phyloP scores from a whole-genome alignment of 1,139 yeast species.

The Chernovozyma aurita region DNA sequence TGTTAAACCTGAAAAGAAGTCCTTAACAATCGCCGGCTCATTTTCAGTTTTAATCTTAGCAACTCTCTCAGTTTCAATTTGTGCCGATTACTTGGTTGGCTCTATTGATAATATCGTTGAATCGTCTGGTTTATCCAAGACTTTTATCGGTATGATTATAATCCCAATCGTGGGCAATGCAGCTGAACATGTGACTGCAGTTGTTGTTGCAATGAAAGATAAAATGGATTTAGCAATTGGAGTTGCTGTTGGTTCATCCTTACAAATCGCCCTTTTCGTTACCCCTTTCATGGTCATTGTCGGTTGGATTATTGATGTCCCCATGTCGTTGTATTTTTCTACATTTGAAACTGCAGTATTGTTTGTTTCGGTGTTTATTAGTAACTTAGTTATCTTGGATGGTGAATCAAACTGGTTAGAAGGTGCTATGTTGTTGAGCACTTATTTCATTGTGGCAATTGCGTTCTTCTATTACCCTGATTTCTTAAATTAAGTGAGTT shows the following conservation, averaged over 20 bases:
- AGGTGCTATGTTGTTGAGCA: constrained; percentile 86
- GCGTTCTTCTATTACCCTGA: constrained; percentile 85
- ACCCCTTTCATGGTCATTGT: constrained; percentile 91
- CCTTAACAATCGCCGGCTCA: constrained; percentile 39
- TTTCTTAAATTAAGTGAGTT: no score
- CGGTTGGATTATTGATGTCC: constrained; percentile 88
- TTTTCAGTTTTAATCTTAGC: constrained; percentile 50
- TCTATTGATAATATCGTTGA: constrained; percentile 87
- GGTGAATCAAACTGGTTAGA: constrained; percentile 97
- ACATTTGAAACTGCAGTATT: constrained; percentile 91
- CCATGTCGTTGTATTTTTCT: constrained; percentile 89
- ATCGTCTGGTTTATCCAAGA: constrained; percentile 81
- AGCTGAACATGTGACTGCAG: constrained; percentile 97
- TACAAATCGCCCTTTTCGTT: constrained; percentile 90
- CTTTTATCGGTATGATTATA: constrained; percentile 88
- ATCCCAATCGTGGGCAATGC: constrained; percentile 98
- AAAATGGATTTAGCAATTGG: constrained; percentile 98
- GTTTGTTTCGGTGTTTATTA: constrained; percentile 81
- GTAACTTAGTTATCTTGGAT: constrained; percentile 82
- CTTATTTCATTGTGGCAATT: constrained; percentile 80
- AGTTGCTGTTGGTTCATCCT: constrained; percentile 94
- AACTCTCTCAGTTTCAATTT: constrained; percentile 79
- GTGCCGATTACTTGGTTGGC: constrained; percentile 92
- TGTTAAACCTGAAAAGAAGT: constrained; percentile 22
- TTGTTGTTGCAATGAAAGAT: constrained; percentile 89